phyloP scores from a whole-genome alignment of 345 rosid genomes.

The Erysimum cheiranthoides region DNA sequence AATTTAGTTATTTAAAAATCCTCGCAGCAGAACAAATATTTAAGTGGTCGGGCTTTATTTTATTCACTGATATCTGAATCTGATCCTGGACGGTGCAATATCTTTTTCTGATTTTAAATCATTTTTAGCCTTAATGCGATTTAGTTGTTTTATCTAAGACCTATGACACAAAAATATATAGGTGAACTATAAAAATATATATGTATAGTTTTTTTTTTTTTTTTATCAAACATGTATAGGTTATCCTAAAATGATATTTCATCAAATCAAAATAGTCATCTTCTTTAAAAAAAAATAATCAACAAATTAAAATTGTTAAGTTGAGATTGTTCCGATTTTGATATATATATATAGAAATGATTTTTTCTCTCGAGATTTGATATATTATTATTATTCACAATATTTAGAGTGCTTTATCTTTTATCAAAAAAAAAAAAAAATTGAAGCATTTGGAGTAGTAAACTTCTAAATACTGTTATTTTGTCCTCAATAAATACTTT shows the following conservation, averaged over 20 bases:
- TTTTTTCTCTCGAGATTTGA: neutral
- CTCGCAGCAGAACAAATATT: neutral
- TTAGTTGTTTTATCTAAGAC: neutral
- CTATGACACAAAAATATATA: too few relatives aligned
- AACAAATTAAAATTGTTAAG: neutral
- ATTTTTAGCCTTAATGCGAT: neutral
- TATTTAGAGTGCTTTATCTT: too few relatives aligned
- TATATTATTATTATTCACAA: neutral
- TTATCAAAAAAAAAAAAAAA: too few relatives aligned
- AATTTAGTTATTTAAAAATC: neutral
- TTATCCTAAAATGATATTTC: neutral
- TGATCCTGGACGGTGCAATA: slow-evolving; percentile 35
- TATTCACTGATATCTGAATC: slow-evolving; percentile 15
- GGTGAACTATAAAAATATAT: too few relatives aligned
- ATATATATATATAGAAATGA: neutral
- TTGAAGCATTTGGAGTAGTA: neutral
- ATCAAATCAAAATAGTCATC: neutral
- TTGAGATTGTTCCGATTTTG: neutral
- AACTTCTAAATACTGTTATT: too few relatives aligned
- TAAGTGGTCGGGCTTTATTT: slow-evolving; percentile 17
- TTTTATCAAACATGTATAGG: too few relatives aligned
- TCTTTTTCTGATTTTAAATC: slow-evolving; percentile 17
- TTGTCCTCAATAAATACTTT: neutral
- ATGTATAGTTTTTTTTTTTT: neutral
- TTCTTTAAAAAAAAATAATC: too few relatives aligned